Evolutionary conservation across 768 basidiomycete genomes (phyloP), one percentile per base, ranked within the genome.

Genomic region (Rubroboletus pulcherrimus): DNA sequence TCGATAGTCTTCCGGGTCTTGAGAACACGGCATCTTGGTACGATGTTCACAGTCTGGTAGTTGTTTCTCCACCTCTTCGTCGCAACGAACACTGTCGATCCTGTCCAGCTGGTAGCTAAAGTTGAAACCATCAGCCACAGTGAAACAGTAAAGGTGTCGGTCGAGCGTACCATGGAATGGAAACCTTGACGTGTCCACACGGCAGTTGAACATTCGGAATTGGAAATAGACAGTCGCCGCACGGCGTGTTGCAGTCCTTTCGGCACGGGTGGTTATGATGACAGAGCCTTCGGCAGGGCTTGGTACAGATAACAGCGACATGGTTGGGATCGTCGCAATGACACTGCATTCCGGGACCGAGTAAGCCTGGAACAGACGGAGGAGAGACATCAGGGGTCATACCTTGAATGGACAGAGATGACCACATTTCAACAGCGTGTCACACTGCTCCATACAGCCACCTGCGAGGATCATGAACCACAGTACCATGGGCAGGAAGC

Each of bases 381-480:
- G 3, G 33, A 31, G 41, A 24, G 8, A 14, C n/a, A 6, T 9
- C 10, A 37, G 11, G 10, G 2, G 51, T 15, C 68, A 38, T 65
- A 84, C 85, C 69, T 82, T 81, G 56, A 76, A 84, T 0, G 83
- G 81, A 62, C 87, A 89, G 4, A 75, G 68, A 63, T 89, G 87
- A 3, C 87, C 87, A 59, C 87, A 89, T 21, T 71, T 66, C 29
- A 89, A 69, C 17, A 75, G 71, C 10, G 72, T 71, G 34, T 77
- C 75, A 56, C 87, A 89, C 5, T 79, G 74, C n/a, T 70, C 70
- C 49, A 86, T 68, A 64, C 87, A 89, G 2, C 87, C 86, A 29
- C 86, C 86, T 82, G 51, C 29, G 35, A n/a, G 21, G 6, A 4
- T 35, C 24, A 8, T 55, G 3, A 47, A 35, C 19, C 6, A 38